Conservation (phyloP, 768 basidiomycete species). For the Psilocybe tampanensis region DNA sequence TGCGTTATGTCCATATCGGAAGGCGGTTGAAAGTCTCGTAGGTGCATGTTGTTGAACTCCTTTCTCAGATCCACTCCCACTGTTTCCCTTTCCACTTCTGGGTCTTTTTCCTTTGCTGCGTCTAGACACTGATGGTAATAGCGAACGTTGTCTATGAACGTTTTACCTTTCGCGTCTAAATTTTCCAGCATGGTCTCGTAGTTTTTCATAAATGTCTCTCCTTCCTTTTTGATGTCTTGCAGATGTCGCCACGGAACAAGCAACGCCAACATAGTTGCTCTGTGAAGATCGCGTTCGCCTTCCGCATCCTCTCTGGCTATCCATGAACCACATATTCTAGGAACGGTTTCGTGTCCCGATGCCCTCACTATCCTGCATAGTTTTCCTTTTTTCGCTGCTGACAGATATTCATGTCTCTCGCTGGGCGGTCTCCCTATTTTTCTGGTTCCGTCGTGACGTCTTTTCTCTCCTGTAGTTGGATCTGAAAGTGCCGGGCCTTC, state of each 20-base stretch:
- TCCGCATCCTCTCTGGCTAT: constrained; percentile 26
- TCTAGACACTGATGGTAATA: constrained; percentile 34
- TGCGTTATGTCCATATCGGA: background rate
- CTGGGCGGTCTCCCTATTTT: background rate
- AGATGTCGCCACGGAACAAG: constrained; percentile 37
- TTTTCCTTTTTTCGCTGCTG: constrained; percentile 14
- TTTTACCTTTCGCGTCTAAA: background rate
- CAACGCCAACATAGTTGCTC: constrained; percentile 31
- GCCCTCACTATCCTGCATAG: constrained; percentile 20
- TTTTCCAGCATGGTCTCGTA: constrained; percentile 13
- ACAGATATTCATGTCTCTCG: constrained; percentile 5
- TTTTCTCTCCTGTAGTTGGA: background rate
- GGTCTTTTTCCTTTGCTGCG: background rate
- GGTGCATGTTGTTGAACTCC: too few species aligned
- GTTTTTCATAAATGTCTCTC: constrained; percentile 18
- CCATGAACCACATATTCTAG: constrained; percentile 32
- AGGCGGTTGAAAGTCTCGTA: too few species aligned
- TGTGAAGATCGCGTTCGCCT: constrained; percentile 22
- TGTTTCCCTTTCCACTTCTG: too few species aligned
- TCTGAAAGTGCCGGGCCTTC: too few species aligned
- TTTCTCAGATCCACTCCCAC: background rate
- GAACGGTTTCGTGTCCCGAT: constrained; percentile 32
- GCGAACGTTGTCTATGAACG: constrained; percentile 28
- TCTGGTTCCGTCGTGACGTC: background rate
- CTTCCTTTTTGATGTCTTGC: constrained; percentile 19